A percentile compares a stretch with the other conserved stretches of the same genome.
Conservation (phyloP, 192 early-diverging fungal species). For the Gorgonomyces haynaldii region DNA sequence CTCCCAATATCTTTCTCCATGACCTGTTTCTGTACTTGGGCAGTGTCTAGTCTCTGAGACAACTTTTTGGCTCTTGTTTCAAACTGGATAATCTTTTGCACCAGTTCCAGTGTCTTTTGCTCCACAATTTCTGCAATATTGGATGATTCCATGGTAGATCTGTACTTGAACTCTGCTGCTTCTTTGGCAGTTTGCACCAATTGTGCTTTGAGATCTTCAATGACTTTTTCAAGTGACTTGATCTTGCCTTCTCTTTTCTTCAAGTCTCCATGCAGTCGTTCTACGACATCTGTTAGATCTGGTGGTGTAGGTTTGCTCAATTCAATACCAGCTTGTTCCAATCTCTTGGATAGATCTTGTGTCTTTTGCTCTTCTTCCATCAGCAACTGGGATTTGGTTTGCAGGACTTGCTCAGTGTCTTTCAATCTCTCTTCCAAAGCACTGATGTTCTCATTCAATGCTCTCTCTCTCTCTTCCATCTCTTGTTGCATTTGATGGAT, state of each 20-base stretch:
- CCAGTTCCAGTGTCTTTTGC: constrained; percentile 2
- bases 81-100: constrained; percentile 9
- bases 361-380: constrained; percentile 7
- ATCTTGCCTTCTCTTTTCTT: constrained; percentile 14
- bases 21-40: background rate
- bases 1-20: no score
- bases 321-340: background rate
- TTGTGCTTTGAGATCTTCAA: constrained; percentile 15
- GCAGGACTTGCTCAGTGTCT: constrained; percentile 2
- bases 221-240: constrained; percentile 15
- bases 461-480: background rate
- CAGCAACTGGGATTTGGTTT: constrained; percentile 4
- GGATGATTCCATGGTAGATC: constrained; percentile 5
- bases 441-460: constrained; percentile 14
- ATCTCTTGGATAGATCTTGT: constrained; percentile 8
- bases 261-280: constrained; percentile 12
- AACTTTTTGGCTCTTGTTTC: constrained; percentile 14
- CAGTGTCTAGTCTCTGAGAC: constrained; percentile 1
- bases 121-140: constrained; percentile 9
- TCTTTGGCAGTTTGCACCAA: constrained; percentile 16
- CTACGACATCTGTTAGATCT: constrained; percentile 7
- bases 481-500: background rate
- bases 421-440: constrained; percentile 9
- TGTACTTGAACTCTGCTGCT: constrained; percentile 10
- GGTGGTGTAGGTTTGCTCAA: background rate